Base-by-base conservation (phyloP, 331 rosid species). In the Spiraea crenata region DNA sequence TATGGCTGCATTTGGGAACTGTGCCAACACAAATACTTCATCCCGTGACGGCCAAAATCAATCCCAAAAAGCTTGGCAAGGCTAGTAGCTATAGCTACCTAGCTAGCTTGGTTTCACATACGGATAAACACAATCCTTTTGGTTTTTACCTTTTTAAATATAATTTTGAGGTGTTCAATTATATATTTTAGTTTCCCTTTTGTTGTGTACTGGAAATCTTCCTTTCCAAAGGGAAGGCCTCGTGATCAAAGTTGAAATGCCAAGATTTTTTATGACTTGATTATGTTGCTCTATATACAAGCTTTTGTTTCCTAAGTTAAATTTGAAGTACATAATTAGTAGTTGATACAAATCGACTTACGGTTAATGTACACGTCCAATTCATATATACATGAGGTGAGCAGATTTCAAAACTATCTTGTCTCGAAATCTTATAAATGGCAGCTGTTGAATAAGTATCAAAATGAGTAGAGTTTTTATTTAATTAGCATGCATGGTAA, bases 41-140 rank as follows among this genome's bases (percentile, higher is more conserved):
- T 73, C 84, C 38, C 75, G 74, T 71, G 86, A 70, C 63, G 80
- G 83, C 44, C 85, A 83, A 76, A 81, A 79, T 57, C 93, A 84
- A 69, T 10, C 80, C 72, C 92, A 77, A 46, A 88, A 88, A 25
- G 89, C 81, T 31, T 90, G 97, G 90, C 91, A 88, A 81, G 95
- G 90, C 85, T 89, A 85, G 85, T 89, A 85, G 85, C 67, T 55
- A 49, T 65, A 19, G 62, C 63, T 75, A 50, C 50, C 47, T 25
- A 52, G 57, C 71, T 54, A 40, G 9, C 25, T 11, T 37, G 60
- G 20, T 48, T 54, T 63, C 60, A 34, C 25, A 69, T 40, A 58
- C 49, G 38, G 45, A 55, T 57, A 47, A 50, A 55, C 35, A 67
- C 59, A 44, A 37, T 7, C 54, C 38, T 9, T 60, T 46, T 25